Evolutionary conservation across 495 filamentous ascomycete genomes (phyloP).

Genomic region (Penicillium diatomitis): DNA sequence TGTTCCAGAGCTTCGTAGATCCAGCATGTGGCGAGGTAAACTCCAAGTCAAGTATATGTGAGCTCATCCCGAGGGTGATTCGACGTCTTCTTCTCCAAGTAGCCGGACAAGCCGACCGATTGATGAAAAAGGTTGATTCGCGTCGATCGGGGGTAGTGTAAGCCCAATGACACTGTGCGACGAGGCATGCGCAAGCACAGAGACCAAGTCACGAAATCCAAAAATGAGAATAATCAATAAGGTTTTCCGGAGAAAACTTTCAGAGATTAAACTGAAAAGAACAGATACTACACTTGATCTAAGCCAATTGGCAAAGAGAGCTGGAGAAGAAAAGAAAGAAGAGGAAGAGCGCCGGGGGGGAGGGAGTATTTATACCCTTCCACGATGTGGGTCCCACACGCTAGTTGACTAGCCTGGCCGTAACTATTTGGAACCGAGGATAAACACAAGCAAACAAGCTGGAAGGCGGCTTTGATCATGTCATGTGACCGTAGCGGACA

Average conservation of each 20-base stretch:
- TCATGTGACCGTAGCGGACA: too few relatives aligned
- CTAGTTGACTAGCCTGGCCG: constrained; percentile 7
- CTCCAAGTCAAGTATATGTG: too few relatives aligned
- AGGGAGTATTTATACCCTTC: constrained; percentile 21
- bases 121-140: constrained; percentile 61
- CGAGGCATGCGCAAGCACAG: constrained; percentile 75
- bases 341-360: constrained; percentile 18
- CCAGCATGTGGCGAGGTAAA: too few relatives aligned
- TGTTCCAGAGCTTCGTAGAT: too few relatives aligned
- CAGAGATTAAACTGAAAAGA: constrained; percentile 96
- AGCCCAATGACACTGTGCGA: constrained; percentile 77
- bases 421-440: too few relatives aligned
- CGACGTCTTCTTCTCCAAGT: constrained; percentile 50
- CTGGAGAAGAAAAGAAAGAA: constrained; percentile 43
- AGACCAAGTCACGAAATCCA: constrained; percentile 45
- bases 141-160: constrained; percentile 81
- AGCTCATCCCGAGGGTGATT: too few relatives aligned
- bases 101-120: constrained; percentile 46
- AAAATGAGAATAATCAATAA: constrained; percentile 85
- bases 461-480: too few relatives aligned
- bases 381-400: constrained; percentile 6
- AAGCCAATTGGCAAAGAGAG: constrained; percentile 52
- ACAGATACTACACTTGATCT: constrained; percentile 99
- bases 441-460: too few relatives aligned
- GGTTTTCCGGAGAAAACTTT: constrained; percentile 57